Base-by-base conservation (phyloP, 257 asterid species). In the Gentiana dahurica region DNA sequence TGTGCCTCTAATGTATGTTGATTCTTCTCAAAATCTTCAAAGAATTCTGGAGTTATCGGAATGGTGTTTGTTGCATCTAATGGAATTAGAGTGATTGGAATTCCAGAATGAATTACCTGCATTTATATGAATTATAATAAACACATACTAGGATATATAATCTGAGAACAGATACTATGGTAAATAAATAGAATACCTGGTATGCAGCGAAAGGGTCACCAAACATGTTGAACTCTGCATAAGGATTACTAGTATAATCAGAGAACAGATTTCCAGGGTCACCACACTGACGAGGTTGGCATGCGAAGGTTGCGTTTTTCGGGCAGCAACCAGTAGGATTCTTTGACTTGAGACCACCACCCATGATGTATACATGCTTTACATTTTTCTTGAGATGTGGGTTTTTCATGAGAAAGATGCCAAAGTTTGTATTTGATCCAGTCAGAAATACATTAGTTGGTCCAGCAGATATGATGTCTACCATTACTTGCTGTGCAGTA, bases 201-300 rank as follows among this genome's bases (percentile, higher is more conserved):
- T 89, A 89, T 48, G 93, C 93, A 57, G 97, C 94, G 62, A 86
- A 89, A 64, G 95, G 97, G 69, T 89, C 97, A 55, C 77, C 84
- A 67, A 84, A 89, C 36, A 89, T 59, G 53, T 89, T 89, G 81
- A 77, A 84, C 63, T 89, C 97, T 58, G 97, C 90, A 60, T 81
- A 78, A 12, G 95, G 97, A 67, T 84, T 84, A 49, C 86, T 78
- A 9, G 73, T 73, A 65, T 75, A 84, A 59, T 57, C 95, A 0
- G 93, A 73, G 67, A 73, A 81, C 24, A 89, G 3, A 54, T 86
- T 89, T n/a, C 97, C 97, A 60, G 39, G 73, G 45, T 83, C 84
- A 12, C 85, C 94, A 60, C 95, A 85, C 57, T 86, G 89, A 11
- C 60, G 72, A 24, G 92, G 77, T 57, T 72, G 76, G 71, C 94